Evolutionary conservation across 257 asterid species (phyloP), one percentile per base, ranked within the genome.

Genomic region (Ophiorrhiza pumila): DNA sequence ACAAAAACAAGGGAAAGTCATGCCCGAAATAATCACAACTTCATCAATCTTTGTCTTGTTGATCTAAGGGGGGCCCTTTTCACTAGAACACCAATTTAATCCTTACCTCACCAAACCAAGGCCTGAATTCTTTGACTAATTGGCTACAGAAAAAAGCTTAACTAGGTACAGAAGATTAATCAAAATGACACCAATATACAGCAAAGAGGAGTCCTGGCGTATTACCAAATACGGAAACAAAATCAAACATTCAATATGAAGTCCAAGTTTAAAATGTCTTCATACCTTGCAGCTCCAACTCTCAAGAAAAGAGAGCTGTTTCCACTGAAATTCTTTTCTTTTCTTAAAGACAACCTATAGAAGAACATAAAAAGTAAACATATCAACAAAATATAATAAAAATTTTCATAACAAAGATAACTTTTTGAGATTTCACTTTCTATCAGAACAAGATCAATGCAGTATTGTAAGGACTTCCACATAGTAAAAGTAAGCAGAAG

Each of bases 311-410:
- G 83, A 74, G 79, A 91, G 85, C 91, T 81, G 88, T 74, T 83
- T 76, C 99, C 97, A 94, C 61, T 90, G 96, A 76, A 94, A 87
- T 78, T 94, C 99, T 80, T 85, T 90, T 78, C 86, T 90, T 73
- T 84, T 84, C 83, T 91, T 91, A 71, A 94, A 89, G 17, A 90
- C 92, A 69, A 88, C 96, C 99, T 94, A 86, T 75, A 77, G 64
- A 22, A 22, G 61, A 68, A 74, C 78, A 76, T 39, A 4, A 68
- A 61, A 22, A 68, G 73, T 46, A 68, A 77, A 72, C 23, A 53
- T 53, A 73, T 13, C 32, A 71, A 31, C n/a, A 63, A 50, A 35
- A 43, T 5, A 20, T 14, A 2, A 35, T 47, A 50, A 69, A 39
- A 22, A 10, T 39, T 39, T 52, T 31, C 20, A 5, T 6, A 65